Percentiles rank a stretch among this genome's conserved stretches.
Conservation (phyloP, 208 protist species). For the Crithidia expoeki region DNA sequence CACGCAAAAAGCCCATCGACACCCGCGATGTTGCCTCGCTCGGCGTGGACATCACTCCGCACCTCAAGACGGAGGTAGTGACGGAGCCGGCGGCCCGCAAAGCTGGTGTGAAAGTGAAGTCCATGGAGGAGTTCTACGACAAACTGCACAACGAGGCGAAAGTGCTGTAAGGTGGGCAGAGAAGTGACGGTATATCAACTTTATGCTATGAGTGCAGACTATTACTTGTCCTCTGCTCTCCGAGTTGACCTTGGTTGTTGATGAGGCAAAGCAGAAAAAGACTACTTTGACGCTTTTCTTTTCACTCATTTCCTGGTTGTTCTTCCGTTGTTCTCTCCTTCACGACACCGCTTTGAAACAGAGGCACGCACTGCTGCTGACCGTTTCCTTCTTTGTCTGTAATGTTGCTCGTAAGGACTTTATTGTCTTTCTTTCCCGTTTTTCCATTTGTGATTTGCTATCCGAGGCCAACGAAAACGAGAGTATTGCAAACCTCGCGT, state of each 20-base stretch:
- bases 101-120: slow-evolving; percentile 91
- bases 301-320: background rate
- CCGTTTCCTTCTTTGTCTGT: no score
- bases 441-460: background rate
- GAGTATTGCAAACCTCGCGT: background rate
- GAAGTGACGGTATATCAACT: no score
- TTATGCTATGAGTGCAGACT: no score
- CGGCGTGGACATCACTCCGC: slow-evolving; percentile 86
- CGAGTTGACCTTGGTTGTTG: no score
- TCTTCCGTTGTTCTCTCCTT: no score
- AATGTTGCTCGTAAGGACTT: background rate
- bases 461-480: background rate
- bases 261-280: no score
- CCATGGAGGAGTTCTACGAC: slow-evolving; percentile 89
- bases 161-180: slow-evolving; percentile 52
- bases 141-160: slow-evolving; percentile 94
- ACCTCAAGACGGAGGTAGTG: slow-evolving; percentile 66
- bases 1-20: slow-evolving; percentile 95
- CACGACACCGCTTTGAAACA: no score
- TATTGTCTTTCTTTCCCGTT: background rate
- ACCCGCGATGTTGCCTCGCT: slow-evolving; percentile 70
- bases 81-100: slow-evolving; percentile 82
- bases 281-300: background rate
- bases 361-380: no score
- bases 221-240: no score